These are phyloP conservation scores for Vararia minispora DNA, from an alignment of 768 basidiomycete species.

Conservation along the genomic window DNA sequence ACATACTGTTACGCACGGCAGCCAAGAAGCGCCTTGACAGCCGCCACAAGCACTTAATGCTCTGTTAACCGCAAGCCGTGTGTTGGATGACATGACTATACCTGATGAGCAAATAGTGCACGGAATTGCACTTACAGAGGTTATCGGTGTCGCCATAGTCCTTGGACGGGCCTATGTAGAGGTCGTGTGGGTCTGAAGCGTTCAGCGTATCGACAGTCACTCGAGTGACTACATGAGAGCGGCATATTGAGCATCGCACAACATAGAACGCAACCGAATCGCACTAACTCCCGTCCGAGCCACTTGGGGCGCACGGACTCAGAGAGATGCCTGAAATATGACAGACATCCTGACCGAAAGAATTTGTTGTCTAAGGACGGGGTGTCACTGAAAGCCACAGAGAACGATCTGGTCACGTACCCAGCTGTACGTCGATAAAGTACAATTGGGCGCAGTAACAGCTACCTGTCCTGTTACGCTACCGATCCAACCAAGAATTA, in stretches of 20 bases:
- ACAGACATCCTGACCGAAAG: neutral
- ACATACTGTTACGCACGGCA: conserved; percentile 9
- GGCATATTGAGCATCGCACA: too few relatives aligned
- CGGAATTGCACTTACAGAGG: conserved; percentile 17
- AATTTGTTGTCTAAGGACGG: neutral
- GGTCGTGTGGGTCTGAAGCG: too few relatives aligned
- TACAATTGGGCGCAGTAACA: conserved; percentile 3
- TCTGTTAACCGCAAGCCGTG: too few relatives aligned
- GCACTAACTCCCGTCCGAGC: too few relatives aligned
- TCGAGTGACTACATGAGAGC: too few relatives aligned
- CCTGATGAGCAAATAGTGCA: conserved; percentile 18
- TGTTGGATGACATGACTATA: too few relatives aligned
- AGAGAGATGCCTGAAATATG: neutral
- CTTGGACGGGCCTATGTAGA: conserved; percentile 6
- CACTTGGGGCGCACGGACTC: too few relatives aligned
- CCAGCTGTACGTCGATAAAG: neutral
- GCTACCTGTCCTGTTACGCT: neutral
- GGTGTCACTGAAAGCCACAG: neutral
- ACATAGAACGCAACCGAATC: too few relatives aligned
- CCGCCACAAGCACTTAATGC: conserved; percentile 18
- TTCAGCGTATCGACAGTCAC: too few relatives aligned
- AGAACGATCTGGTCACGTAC: conserved; percentile 1
- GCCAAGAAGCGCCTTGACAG: conserved; percentile 13
- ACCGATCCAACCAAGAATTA: too few relatives aligned
- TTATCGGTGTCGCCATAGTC: neutral